Base-by-base conservation (phyloP, 768 basidiomycete genomes). In the Mycena vulgaris region DNA sequence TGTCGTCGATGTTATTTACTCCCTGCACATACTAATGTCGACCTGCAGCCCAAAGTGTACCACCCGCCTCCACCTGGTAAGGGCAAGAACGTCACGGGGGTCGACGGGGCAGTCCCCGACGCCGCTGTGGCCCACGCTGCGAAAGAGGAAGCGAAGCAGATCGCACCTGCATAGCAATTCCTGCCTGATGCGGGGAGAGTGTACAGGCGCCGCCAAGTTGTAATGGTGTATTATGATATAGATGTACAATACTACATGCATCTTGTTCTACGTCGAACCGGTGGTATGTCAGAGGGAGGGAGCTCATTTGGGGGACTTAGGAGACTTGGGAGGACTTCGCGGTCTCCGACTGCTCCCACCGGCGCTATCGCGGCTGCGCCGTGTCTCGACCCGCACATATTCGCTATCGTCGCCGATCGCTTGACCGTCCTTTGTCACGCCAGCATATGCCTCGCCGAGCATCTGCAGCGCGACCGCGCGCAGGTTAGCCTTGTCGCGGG, bases 391-490 rank as follows among this genome's bases (percentile, higher is more conserved):
- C 77, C 89, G 87, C 56, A 96, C 95, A 75, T 95, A 96, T 75
- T 95, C 95, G 72, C 85, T 87, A 68, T 95, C 94, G 57, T 91
- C 90, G 5, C 82, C 79, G 3, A 39, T 69, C 3, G 66, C 56
- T 33, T 47, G 61, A 10, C 62, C 62, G 40, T 75, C 70, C n/a
- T 72, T 73, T 8, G 63, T 49, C 31, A 69, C 72, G 42, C 61
- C 42, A 42, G 63, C 25, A 76, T 74, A 76, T 14, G 85, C 78
- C 82, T 95, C 93, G 7, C 95, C 95, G 1, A 97, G 83, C 45
- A 96, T 91, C 77, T 95, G 93, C 74, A 97, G 77, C 5, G 94
- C 95, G 25, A 93, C 87, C 0, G 96, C 96, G 21, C 95, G 87
- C 61, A 95, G 81, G 37, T 89, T 84, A 1, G 90, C 86, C 77